phyloP scores from a whole-genome alignment of 108 stramenopile species.

The Cyclotella atomus region DNA sequence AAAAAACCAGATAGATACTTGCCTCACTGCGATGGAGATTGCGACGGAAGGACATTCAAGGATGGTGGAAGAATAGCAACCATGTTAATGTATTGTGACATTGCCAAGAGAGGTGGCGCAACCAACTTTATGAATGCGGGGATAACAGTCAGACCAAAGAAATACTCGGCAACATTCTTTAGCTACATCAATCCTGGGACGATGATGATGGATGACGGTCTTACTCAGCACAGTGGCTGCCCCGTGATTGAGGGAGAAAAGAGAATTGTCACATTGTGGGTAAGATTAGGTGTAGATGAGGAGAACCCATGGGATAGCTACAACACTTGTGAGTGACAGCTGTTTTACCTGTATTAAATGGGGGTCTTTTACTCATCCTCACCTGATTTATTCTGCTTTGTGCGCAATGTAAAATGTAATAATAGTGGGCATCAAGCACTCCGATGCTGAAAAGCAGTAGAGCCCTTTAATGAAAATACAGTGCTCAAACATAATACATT shows the following conservation, averaged over 20 bases:
- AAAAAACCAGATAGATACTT: conserved; percentile 82
- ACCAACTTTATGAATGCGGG: conserved; percentile 89
- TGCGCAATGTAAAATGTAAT: too few relatives aligned
- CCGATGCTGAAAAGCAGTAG: conserved; percentile 34
- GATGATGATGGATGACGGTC: conserved; percentile 67
- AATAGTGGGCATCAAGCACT: conserved; percentile 43
- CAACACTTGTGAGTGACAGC: conserved; percentile 14
- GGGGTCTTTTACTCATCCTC: not conserved
- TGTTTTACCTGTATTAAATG: not conserved
- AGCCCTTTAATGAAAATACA: too few relatives aligned
- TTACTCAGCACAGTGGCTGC: conserved; percentile 91
- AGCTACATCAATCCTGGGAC: conserved; percentile 77
- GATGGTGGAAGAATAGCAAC: not conserved
- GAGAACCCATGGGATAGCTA: conserved; percentile 86
- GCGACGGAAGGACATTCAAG: conserved; percentile 72
- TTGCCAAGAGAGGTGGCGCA: conserved; percentile 80
- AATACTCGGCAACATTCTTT: conserved; percentile 85
- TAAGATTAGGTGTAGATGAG: conserved; percentile 85
- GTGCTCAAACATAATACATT: too few relatives aligned
- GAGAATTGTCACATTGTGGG: conserved; percentile 96
- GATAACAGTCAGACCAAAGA: conserved; percentile 75
- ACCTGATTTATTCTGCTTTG: not conserved
- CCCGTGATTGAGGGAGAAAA: conserved; percentile 92
- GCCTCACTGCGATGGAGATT: conserved; percentile 95
- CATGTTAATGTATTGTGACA: conserved; percentile 87